phyloP scores from a whole-genome alignment of 2,329 filamentous ascomycete genomes.

The Bipolaris zeicola region DNA sequence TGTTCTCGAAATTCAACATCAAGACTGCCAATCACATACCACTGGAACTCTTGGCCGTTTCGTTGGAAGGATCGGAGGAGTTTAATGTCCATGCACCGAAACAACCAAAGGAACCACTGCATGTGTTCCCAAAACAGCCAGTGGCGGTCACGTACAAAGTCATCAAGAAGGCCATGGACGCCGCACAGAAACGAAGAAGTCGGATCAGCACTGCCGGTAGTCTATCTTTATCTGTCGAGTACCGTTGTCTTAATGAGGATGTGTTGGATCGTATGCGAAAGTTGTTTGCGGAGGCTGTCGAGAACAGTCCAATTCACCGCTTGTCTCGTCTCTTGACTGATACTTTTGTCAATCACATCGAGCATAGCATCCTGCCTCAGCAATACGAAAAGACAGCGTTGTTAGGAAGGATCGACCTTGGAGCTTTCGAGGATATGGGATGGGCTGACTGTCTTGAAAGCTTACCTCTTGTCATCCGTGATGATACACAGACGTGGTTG shows the following conservation, averaged over 20 bases:
- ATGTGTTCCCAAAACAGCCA: constrained; percentile 81
- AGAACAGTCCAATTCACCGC: constrained; percentile 52
- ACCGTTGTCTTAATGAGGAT: constrained; percentile 77
- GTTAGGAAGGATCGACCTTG: constrained; percentile 58
- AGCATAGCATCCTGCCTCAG: constrained; percentile 52
- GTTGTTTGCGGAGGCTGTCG: constrained; percentile 55
- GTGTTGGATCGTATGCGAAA: constrained; percentile 59
- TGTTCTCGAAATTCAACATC: constrained; percentile 91
- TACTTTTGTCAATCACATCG: constrained; percentile 55
- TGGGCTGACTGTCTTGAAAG: constrained; percentile 60
- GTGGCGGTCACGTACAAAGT: constrained; percentile 83
- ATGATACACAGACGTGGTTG: constrained; percentile 59
- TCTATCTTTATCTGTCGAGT: constrained; percentile 73
- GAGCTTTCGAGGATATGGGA: constrained; percentile 57
- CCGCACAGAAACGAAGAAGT: constrained; percentile 30
- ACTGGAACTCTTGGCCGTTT: constrained; percentile 72
- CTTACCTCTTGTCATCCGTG: constrained; percentile 53
- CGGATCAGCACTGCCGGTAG: constrained; percentile 42
- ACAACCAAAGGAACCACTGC: constrained; percentile 53
- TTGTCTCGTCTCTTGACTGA: constrained; percentile 60
- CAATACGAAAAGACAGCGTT: constrained; percentile 62
- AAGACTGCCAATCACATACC: constrained; percentile 79
- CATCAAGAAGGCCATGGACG: constrained; percentile 56
- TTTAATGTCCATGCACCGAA: constrained; percentile 67
- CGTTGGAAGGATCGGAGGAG: constrained; percentile 71